Evolutionary conservation across 1,284 basidiomycete genomes (phyloP).

Genomic region (Sanguinoderma infundibulare): DNA sequence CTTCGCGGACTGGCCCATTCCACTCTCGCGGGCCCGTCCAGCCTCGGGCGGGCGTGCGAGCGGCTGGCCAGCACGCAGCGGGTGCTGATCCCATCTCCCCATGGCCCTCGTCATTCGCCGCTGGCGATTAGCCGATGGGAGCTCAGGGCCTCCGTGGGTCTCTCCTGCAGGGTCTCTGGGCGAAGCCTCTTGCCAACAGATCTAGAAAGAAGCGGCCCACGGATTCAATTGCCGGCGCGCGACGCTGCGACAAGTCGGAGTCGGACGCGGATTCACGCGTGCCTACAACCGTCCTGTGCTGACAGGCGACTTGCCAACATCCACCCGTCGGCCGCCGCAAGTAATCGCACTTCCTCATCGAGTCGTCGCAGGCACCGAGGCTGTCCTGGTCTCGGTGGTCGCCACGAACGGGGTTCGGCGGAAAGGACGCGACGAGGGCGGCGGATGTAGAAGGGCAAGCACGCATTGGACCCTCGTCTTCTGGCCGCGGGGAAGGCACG

Average conservation of each 20-base stretch:
- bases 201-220: no score
- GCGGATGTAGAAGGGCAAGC: constrained; percentile 20
- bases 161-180: no score
- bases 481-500: constrained; percentile 16
- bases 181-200: neutral
- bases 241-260: neutral
- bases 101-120: neutral
- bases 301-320: neutral
- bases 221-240: neutral
- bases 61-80: neutral
- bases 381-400: neutral
- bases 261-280: neutral
- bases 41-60: neutral
- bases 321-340: neutral
- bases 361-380: neutral
- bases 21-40: neutral
- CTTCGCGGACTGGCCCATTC: neutral
- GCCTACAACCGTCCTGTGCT: neutral
- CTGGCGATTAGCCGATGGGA: neutral
- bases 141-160: neutral
- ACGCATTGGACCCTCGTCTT: neutral
- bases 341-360: neutral
- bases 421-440: no score
- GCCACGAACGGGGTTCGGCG: no score
- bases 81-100: neutral